Percentiles rank a stretch among this genome's conserved stretches.
Evolutionary conservation across 2,329 filamentous ascomycete genomes (phyloP).

Genomic region (Gnomoniopsis sp.): DNA sequence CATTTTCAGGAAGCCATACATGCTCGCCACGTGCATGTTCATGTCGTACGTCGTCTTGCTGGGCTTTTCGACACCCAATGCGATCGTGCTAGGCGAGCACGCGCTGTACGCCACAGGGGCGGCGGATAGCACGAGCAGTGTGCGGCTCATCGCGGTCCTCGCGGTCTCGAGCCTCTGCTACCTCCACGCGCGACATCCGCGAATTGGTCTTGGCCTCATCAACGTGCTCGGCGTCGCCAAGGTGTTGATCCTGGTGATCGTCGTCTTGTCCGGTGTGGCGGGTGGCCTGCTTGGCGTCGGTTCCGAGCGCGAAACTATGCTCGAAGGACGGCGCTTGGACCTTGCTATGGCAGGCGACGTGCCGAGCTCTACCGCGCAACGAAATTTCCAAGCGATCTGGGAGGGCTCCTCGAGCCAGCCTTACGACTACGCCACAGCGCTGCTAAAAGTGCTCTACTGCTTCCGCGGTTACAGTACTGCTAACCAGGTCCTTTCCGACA

Average conservation of each 20-base stretch:
- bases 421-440: conserved; percentile 44
- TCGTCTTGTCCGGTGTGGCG: conserved; percentile 40
- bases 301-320: conserved; percentile 8
- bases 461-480: conserved; percentile 54
- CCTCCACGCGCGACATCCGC: conserved; percentile 42
- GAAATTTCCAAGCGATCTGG: conserved; percentile 38
- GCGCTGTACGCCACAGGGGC: conserved; percentile 41
- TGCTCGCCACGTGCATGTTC: conserved; percentile 51
- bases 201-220: conserved; percentile 43
- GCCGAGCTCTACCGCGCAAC: conserved; percentile 31
- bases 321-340: conserved; percentile 22
- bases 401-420: conserved; percentile 36
- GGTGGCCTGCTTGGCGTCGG: conserved; percentile 32
- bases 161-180: conserved; percentile 45
- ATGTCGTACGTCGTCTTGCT: conserved; percentile 48
- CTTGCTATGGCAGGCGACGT: conserved; percentile 20
- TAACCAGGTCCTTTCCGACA: conserved; percentile 55
- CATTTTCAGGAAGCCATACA: conserved; percentile 47
- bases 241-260: conserved; percentile 44
- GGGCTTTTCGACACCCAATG: conserved; percentile 50
- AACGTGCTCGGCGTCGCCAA: conserved; percentile 48
- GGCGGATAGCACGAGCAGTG: conserved; percentile 43
- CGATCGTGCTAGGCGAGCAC: conserved; percentile 49
- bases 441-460: conserved; percentile 55
- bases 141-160: conserved; percentile 43